Evolutionary conservation across 2,329 filamentous ascomycete genomes (phyloP).

Genomic region (Malbranchea zuffiana): DNA sequence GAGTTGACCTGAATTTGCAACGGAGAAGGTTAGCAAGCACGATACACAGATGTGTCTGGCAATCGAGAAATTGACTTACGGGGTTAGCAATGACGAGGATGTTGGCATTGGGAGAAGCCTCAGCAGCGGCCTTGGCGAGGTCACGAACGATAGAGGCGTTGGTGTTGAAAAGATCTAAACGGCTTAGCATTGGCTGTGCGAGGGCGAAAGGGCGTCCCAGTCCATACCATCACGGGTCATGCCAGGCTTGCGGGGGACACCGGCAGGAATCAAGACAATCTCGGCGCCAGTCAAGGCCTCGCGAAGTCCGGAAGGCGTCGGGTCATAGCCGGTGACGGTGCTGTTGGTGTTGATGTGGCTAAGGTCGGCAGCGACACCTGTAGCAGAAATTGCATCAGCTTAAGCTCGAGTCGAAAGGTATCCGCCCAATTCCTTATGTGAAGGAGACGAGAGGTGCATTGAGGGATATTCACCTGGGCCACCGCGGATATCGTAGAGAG

Average conservation of each 20-base stretch:
- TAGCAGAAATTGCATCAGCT: slow-evolving; percentile 16
- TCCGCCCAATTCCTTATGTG: background rate
- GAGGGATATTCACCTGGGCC: slow-evolving; percentile 63
- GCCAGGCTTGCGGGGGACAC: slow-evolving; percentile 97
- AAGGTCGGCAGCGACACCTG: slow-evolving; percentile 95
- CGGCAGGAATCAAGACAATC: slow-evolving; percentile 93
- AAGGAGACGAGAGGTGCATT: slow-evolving; percentile 3
- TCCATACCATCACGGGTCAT: slow-evolving; percentile 85
- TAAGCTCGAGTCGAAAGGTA: slow-evolving; percentile 8
- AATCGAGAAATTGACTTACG: slow-evolving; percentile 38
- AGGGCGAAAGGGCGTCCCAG: background rate
- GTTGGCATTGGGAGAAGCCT: slow-evolving; percentile 82
- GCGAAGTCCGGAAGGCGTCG: slow-evolving; percentile 63
- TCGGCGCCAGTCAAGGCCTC: slow-evolving; percentile 75
- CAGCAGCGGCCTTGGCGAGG: slow-evolving; percentile 86
- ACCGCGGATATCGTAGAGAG: slow-evolving; percentile 94
- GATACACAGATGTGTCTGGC: too few species aligned
- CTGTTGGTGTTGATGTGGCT: slow-evolving; percentile 99
- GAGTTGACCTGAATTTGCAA: slow-evolving; percentile 77
- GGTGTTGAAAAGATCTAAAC: slow-evolving; percentile 93
- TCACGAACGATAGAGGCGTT: slow-evolving; percentile 99
- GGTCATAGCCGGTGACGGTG: slow-evolving; percentile 79
- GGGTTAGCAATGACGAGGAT: slow-evolving; percentile 98
- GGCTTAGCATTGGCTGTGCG: background rate
- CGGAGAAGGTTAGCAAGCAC: too few species aligned